Conservation (phyloP, 2,329 filamentous ascomycete species). For the Fusarium sp. region DNA sequence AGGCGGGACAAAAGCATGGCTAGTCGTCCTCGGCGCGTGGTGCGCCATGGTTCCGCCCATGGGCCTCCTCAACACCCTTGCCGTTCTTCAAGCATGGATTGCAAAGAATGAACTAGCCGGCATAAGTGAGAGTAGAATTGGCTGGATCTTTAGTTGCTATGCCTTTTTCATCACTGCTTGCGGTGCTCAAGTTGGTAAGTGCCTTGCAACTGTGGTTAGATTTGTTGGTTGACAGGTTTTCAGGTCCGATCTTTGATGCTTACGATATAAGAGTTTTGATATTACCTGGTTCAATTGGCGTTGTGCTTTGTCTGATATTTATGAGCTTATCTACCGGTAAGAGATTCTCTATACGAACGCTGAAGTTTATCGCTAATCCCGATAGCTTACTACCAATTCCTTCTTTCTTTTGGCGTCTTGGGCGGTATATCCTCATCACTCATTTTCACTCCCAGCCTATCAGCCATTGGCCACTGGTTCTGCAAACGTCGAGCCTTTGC, state of each 20-base stretch:
- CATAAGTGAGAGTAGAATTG: neutral
- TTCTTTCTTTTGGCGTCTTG: constrained; percentile 74
- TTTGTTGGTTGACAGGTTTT: neutral
- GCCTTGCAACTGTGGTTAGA: no score
- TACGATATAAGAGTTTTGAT: constrained; percentile 71
- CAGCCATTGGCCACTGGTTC: constrained; percentile 75
- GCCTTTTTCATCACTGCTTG: constrained; percentile 27
- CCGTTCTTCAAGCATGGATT: constrained; percentile 75
- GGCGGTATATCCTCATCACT: constrained; percentile 74
- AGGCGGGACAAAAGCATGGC: constrained; percentile 62
- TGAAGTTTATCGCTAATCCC: rapidly evolving
- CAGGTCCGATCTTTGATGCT: constrained; percentile 73
- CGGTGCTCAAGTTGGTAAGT: constrained; percentile 18
- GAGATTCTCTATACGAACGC: rapidly evolving
- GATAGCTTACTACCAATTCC: constrained; percentile 69
- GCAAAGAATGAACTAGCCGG: neutral
- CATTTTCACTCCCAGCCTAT: constrained; percentile 76
- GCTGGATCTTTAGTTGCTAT: constrained; percentile 27
- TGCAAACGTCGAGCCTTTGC: constrained; percentile 69
- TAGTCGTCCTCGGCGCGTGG: constrained; percentile 77
- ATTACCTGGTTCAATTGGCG: constrained; percentile 65
- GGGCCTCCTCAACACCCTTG: constrained; percentile 74
- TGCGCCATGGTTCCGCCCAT: constrained; percentile 73
- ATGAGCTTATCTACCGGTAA: constrained; percentile 67
- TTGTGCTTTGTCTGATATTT: constrained; percentile 67